Percentiles rank a stretch among this genome's conserved stretches.
phyloP scores from a whole-genome alignment of 2,329 filamentous ascomycete genomes.

The Arthroderma sp. region DNA sequence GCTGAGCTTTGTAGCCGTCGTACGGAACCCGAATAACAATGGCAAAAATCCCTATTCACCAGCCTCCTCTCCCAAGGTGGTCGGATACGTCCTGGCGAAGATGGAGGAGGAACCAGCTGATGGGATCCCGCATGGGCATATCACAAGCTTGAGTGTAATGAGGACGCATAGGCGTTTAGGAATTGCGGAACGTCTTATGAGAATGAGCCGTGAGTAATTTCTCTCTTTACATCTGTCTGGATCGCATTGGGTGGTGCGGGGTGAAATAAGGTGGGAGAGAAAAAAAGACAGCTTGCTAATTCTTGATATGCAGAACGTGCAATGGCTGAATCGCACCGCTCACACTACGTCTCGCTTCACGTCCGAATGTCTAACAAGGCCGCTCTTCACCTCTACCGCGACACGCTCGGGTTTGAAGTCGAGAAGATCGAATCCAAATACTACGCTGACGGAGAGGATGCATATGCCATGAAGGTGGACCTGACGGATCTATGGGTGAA shows the following conservation, averaged over 20 bases:
- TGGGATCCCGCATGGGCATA: constrained; percentile 86
- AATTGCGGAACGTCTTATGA: constrained; percentile 94
- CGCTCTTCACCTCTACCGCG: constrained; percentile 80
- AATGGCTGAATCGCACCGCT: constrained; percentile 90
- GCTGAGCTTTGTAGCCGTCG: constrained; percentile 90
- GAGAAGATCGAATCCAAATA: constrained; percentile 48
- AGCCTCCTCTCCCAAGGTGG: constrained; percentile 61
- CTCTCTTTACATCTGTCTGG: neutral
- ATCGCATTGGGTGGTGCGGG: too few relatives aligned
- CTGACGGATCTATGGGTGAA: constrained; percentile 41
- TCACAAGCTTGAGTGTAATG: constrained; percentile 92
- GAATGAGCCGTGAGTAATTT: constrained; percentile 63
- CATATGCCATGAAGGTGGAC: constrained; percentile 85
- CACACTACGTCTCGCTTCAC: constrained; percentile 87
- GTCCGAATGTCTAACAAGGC: constrained; percentile 89
- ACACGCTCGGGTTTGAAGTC: constrained; percentile 78
- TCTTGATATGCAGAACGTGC: constrained; percentile 54
- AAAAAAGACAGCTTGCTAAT: neutral
- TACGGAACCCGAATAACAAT: constrained; percentile 65
- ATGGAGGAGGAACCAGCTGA: constrained; percentile 97
- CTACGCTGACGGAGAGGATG: constrained; percentile 95
- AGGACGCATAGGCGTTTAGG: constrained; percentile 81
- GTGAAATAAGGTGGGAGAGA: neutral
- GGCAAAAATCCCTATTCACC: constrained; percentile 56
- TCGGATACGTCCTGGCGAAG: constrained; percentile 98